phyloP scores from a whole-genome alignment of 2,329 filamentous ascomycete genomes.

The Monilinia aucupariae region DNA sequence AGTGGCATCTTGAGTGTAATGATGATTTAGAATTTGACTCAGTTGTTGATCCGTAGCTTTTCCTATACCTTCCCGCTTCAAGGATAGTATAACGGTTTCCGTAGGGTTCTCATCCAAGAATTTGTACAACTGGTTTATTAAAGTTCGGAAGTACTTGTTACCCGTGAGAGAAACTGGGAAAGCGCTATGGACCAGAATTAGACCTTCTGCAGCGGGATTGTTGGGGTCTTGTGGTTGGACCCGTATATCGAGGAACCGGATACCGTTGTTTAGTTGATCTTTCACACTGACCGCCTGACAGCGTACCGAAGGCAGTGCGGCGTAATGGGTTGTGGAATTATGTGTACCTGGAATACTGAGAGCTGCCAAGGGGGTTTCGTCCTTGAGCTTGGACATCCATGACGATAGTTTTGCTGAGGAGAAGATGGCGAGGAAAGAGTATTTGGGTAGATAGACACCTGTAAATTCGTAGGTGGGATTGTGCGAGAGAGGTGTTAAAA shows the following conservation, averaged over 20 bases:
- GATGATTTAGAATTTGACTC: slow-evolving; percentile 62
- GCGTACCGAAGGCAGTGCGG: slow-evolving; percentile 83
- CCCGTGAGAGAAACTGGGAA: slow-evolving; percentile 86
- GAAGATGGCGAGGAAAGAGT: slow-evolving; percentile 57
- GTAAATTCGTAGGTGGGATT: slow-evolving; percentile 54
- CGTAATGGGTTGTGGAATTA: slow-evolving; percentile 82
- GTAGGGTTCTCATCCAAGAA: slow-evolving; percentile 74
- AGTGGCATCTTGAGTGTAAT: slow-evolving; percentile 57
- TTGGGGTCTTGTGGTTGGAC: slow-evolving; percentile 60
- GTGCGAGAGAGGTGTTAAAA: slow-evolving; percentile 52
- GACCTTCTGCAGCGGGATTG: slow-evolving; percentile 55
- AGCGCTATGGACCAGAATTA: slow-evolving; percentile 81
- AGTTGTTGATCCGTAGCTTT: slow-evolving; percentile 74
- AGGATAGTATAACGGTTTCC: slow-evolving; percentile 77
- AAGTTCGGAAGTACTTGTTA: slow-evolving; percentile 67
- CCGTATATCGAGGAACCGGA: slow-evolving; percentile 90
- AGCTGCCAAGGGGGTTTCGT: slow-evolving; percentile 67
- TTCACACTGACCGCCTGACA: slow-evolving; percentile 77
- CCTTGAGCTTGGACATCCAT: slow-evolving; percentile 77
- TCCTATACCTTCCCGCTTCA: slow-evolving; percentile 89
- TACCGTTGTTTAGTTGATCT: slow-evolving; percentile 79
- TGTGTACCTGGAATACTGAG: slow-evolving; percentile 93
- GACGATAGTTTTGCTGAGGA: slow-evolving; percentile 62
- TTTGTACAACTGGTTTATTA: slow-evolving; percentile 64
- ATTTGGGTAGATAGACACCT: slow-evolving; percentile 56